phyloP scores from a whole-genome alignment of 1,139 yeast species.

The Scheffersomyces insectosa region DNA sequence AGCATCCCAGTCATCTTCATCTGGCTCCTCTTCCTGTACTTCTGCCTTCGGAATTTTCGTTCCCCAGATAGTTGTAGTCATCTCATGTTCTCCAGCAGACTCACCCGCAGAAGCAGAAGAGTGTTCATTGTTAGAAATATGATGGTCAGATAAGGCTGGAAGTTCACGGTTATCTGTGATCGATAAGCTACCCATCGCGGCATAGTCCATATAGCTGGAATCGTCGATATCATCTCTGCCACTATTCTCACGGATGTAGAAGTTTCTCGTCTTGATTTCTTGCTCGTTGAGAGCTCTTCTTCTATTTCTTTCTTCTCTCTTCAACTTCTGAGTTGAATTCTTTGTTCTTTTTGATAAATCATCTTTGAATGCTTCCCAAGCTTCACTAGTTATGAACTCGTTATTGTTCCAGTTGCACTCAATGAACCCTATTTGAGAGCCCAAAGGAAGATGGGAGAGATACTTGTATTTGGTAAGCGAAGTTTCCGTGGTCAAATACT shows the following conservation, averaged over 20 bases:
- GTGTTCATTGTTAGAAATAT: neutral
- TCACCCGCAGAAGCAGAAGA: conserved; percentile 1
- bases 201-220: conserved; percentile 15
- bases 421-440: conserved; percentile 79
- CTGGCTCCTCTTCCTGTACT: conserved; percentile 21
- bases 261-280: conserved; percentile 57
- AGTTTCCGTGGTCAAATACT: conserved; percentile 55
- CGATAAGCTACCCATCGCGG: conserved; percentile 31
- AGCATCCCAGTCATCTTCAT: conserved; percentile 44
- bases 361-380: conserved; percentile 54
- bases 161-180: conserved; percentile 32
- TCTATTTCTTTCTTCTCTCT: conserved; percentile 66
- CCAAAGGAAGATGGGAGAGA: conserved; percentile 78
- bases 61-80: conserved; percentile 60
- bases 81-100: conserved; percentile 13
- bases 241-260: conserved; percentile 59
- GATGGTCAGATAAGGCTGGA: conserved; percentile 17
- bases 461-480: conserved; percentile 68
- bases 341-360: conserved; percentile 65
- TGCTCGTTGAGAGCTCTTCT: conserved; percentile 60
- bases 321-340: conserved; percentile 51
- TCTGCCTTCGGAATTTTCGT: conserved; percentile 48
- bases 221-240: conserved; percentile 7
- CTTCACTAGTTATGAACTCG: conserved; percentile 45
- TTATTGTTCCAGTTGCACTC: conserved; percentile 78